Percentiles rank a stretch among this genome's conserved stretches.
These are phyloP conservation scores for Neurospora hispaniola DNA, from an alignment of 495 filamentous ascomycete species.

Conservation along the genomic window DNA sequence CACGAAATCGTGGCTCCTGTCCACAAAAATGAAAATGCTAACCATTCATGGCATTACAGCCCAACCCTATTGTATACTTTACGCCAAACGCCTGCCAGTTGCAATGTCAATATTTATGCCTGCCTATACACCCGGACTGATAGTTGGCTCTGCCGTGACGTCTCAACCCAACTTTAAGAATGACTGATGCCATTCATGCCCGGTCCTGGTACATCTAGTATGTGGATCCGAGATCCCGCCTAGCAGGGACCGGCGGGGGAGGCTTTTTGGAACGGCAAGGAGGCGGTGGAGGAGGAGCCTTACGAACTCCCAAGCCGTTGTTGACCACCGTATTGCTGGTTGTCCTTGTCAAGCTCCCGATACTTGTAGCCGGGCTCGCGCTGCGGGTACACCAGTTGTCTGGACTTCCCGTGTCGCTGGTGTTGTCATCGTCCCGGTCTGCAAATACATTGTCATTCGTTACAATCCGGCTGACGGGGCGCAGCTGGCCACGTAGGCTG, in stretches of 20 bases:
- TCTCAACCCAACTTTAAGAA: not conserved
- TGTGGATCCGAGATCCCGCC: constrained; percentile 19
- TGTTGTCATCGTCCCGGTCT: constrained; percentile 51
- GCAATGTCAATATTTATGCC: not conserved
- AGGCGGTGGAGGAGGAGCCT: constrained; percentile 70
- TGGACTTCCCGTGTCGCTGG: constrained; percentile 46
- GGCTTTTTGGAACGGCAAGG: constrained; percentile 74
- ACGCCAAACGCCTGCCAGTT: constrained; percentile 1
- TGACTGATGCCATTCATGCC: not conserved
- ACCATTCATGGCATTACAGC: not conserved
- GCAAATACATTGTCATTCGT: constrained; percentile 47
- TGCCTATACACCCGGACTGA: not conserved
- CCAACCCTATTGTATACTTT: not conserved
- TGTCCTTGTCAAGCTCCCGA: constrained; percentile 46
- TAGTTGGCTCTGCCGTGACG: not conserved
- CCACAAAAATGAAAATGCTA: not conserved
- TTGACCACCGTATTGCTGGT: constrained; percentile 42
- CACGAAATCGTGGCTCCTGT: not conserved
- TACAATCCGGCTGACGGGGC: constrained; percentile 30
- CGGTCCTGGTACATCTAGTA: constrained; percentile 15
- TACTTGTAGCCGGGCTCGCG: constrained; percentile 52
- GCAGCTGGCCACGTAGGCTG: constrained; percentile 29
- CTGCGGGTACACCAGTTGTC: constrained; percentile 46
- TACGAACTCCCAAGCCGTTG: constrained; percentile 39
- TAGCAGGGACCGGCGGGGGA: constrained; percentile 49